These are phyloP conservation scores for Ogataea nakhonphanomensis DNA, from an alignment of 805 yeast species.

Conservation along the genomic window DNA sequence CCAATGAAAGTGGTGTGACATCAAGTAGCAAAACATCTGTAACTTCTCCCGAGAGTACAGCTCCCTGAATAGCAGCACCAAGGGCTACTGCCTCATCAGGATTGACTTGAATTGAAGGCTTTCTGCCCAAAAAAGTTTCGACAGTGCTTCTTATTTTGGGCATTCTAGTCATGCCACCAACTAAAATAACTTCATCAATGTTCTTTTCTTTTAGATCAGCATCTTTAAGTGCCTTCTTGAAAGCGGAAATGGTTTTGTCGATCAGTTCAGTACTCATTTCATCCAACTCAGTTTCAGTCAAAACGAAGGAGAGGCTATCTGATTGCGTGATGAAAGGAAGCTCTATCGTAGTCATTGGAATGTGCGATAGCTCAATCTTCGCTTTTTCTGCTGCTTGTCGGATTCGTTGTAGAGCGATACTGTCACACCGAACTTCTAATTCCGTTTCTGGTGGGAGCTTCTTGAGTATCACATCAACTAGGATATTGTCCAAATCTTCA, in stretches of 20 bases:
- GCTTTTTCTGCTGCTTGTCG: constrained; percentile 90
- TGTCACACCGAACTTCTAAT: constrained; percentile 55
- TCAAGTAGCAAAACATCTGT: constrained; percentile 87
- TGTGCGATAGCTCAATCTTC: constrained; percentile 78
- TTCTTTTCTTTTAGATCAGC: constrained; percentile 65
- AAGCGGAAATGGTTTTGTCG: constrained; percentile 70
- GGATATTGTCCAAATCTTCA: constrained; percentile 81
- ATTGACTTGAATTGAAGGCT: constrained; percentile 88
- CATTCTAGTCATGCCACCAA: constrained; percentile 92
- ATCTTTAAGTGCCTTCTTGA: constrained; percentile 79
- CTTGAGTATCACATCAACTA: constrained; percentile 76
- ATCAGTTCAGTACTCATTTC: constrained; percentile 52
- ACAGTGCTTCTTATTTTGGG: constrained; percentile 82
- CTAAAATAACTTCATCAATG: constrained; percentile 76
- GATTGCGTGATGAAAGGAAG: constrained; percentile 69
- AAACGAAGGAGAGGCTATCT: constrained; percentile 40
- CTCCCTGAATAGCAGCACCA: constrained; percentile 98
- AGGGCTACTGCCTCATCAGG: constrained; percentile 94
- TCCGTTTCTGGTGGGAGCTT: constrained; percentile 75
- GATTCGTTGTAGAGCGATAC: constrained; percentile 80
- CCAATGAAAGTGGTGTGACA: constrained; percentile 84
- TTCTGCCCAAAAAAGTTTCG: constrained; percentile 71
- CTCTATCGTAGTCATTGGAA: constrained; percentile 69
- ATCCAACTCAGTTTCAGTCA: constrained; percentile 52
- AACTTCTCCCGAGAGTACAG: constrained; percentile 91